phyloP scores from a whole-genome alignment of 108 stramenopile species.

The Craspedostauros australis region DNA sequence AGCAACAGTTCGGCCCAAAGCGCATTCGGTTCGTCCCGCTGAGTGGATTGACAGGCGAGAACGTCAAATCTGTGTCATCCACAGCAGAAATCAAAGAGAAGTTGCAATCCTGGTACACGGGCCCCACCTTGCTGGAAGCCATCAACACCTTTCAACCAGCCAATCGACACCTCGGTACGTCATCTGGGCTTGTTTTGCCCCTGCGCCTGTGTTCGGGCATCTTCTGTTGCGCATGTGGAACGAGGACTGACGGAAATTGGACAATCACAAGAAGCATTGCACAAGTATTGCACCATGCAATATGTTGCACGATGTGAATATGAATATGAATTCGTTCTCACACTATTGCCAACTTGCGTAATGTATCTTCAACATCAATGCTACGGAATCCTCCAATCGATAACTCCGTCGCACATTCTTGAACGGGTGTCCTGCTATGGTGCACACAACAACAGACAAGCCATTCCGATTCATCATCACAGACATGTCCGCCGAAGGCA shows the following conservation, averaged over 20 bases:
- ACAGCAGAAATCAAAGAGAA: not conserved
- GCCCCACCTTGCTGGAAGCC: conserved; percentile 90
- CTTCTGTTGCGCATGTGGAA: no score
- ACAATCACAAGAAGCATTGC: conserved; percentile 65
- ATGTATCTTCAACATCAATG: no score
- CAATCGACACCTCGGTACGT: conserved; percentile 47
- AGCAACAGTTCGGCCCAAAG: conserved; percentile 59
- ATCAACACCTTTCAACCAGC: conserved; percentile 90
- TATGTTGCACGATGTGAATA: no score
- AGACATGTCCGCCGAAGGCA: conserved; percentile 75
- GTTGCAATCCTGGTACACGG: conserved; percentile 87
- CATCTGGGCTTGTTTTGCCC: no score
- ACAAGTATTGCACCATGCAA: no score
- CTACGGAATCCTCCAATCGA: no score
- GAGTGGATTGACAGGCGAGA: conserved; percentile 94
- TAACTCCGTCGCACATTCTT: no score
- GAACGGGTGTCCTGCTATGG: no score
- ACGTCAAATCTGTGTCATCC: conserved; percentile 50
- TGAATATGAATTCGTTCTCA: no score
- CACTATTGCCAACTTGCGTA: no score
- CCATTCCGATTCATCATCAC: conserved; percentile 89
- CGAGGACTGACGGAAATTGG: no score
- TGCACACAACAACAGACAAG: conserved; percentile 64
- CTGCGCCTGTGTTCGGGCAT: no score
- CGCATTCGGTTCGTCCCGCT: conserved; percentile 91